Conservation (phyloP, 177 flowering plant genomes). For the Telopea speciosissima region DNA sequence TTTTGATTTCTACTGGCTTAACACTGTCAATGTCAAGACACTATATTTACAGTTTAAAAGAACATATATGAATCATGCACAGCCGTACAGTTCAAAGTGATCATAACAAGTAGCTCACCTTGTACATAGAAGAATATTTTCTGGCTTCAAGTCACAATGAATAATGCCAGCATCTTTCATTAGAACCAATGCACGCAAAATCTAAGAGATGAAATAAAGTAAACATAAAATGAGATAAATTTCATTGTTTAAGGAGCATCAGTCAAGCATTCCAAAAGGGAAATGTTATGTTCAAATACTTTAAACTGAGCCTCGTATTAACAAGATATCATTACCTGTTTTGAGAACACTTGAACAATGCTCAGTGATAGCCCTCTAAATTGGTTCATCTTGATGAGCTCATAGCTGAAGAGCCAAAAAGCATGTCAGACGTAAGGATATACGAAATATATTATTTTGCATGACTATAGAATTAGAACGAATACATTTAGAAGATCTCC, state of each 20-base stretch:
- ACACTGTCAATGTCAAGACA: constrained; percentile 38
- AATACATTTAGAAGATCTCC: not conserved
- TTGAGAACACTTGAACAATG: constrained; percentile 88
- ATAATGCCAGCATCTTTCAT: constrained; percentile 94
- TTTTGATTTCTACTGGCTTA: constrained; percentile 77
- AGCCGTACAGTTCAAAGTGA: not conserved
- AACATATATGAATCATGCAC: constrained; percentile 5
- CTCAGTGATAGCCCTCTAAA: constrained; percentile 83
- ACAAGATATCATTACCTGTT: constrained; percentile 52
- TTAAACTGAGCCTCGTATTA: not conserved
- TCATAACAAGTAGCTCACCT: constrained; percentile 44
- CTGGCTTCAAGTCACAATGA: constrained; percentile 99
- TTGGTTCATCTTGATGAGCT: constrained; percentile 82
- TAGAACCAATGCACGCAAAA: constrained; percentile 71
- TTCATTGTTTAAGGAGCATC: not conserved
- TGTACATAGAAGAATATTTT: constrained; percentile 88
- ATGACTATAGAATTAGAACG: not conserved
- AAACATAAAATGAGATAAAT: not conserved
- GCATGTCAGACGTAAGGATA: constrained; percentile 4
- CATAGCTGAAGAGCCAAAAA: constrained; percentile 48
- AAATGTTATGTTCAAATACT: not conserved
- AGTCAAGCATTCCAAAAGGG: not conserved
- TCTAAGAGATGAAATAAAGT: constrained; percentile 34
- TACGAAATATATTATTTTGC: not conserved
- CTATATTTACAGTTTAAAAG: constrained; percentile 15